phyloP scores from a whole-genome alignment of 2,329 filamentous ascomycete genomes.

The Talaromyces sp. region DNA sequence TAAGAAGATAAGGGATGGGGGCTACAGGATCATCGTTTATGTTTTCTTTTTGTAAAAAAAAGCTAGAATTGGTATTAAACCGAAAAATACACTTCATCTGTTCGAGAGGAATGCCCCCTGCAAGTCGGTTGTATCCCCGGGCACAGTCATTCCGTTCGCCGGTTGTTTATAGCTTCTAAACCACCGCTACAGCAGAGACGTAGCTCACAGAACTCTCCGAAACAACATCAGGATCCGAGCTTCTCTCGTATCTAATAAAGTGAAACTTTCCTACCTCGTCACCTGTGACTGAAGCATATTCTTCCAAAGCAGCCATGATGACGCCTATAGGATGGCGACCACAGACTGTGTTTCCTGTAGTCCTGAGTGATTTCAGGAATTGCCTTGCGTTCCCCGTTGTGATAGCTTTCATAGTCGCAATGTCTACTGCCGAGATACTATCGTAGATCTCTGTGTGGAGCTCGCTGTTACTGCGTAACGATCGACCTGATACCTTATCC shows the following conservation, averaged over 20 bases:
- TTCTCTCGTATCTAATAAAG: slow-evolving; percentile 83
- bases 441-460: slow-evolving; percentile 63
- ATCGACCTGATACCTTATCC: slow-evolving; percentile 27
- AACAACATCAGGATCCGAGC: slow-evolving; percentile 63
- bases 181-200: slow-evolving; percentile 79
- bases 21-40: not conserved
- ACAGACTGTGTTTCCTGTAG: slow-evolving; percentile 87
- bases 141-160: not conserved
- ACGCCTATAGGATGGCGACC: slow-evolving; percentile 93
- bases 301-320: slow-evolving; percentile 80
- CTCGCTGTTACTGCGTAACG: slow-evolving; percentile 29
- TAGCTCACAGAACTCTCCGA: slow-evolving; percentile 89
- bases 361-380: slow-evolving; percentile 64
- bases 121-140: not conserved
- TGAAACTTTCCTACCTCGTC: slow-evolving; percentile 56
- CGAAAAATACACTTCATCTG: not conserved
- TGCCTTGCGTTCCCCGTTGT: slow-evolving; percentile 65
- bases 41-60: too few relatives aligned
- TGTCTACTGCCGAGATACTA: slow-evolving; percentile 75
- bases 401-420: slow-evolving; percentile 77
- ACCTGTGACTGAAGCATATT: slow-evolving; percentile 42
- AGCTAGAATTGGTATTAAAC: too few relatives aligned
- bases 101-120: not conserved
- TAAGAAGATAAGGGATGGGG: not conserved
- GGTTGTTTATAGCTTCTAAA: slow-evolving; percentile 39